A percentile compares a stretch with the other conserved stretches of the same genome.
Conservation (phyloP, 2,329 filamentous ascomycete species). For the Laburnicola sp. region DNA sequence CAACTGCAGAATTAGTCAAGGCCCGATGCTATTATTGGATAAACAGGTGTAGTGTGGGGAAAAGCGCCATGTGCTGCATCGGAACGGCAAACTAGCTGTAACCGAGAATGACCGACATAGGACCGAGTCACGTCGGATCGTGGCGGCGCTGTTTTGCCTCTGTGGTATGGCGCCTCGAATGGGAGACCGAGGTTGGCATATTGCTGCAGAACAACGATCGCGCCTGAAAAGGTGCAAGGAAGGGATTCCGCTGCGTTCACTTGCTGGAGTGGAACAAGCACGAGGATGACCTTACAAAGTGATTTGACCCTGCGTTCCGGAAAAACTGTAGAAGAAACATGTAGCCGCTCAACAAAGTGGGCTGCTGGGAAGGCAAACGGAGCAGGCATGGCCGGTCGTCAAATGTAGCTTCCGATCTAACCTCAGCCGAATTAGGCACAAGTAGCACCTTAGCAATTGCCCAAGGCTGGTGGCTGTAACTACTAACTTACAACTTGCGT, state of each 20-base stretch:
- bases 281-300: background rate
- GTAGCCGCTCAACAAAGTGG: background rate
- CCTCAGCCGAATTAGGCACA: background rate
- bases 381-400: constrained; percentile 5
- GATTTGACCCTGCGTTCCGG: background rate
- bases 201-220: constrained; percentile 5
- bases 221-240: background rate
- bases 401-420: constrained; percentile 9
- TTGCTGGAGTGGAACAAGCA: no score
- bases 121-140: constrained; percentile 11
- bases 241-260: background rate
- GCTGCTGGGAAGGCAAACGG: no score
- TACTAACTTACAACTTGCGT: no score
- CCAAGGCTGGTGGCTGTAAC: no score
- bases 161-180: constrained; percentile 3
- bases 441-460: no score
- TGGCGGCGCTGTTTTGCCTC: constrained; percentile 7
- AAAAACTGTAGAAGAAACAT: background rate
- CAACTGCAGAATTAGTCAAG: no score
- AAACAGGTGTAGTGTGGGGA: background rate
- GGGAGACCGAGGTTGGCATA: background rate
- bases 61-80: background rate
- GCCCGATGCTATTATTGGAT: background rate
- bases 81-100: constrained; percentile 9
- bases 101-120: constrained; percentile 16